Percentiles rank a stretch among this genome's conserved stretches.
Conservation (phyloP, 2,329 filamentous ascomycete genomes). For the Aspergillus fructus region DNA sequence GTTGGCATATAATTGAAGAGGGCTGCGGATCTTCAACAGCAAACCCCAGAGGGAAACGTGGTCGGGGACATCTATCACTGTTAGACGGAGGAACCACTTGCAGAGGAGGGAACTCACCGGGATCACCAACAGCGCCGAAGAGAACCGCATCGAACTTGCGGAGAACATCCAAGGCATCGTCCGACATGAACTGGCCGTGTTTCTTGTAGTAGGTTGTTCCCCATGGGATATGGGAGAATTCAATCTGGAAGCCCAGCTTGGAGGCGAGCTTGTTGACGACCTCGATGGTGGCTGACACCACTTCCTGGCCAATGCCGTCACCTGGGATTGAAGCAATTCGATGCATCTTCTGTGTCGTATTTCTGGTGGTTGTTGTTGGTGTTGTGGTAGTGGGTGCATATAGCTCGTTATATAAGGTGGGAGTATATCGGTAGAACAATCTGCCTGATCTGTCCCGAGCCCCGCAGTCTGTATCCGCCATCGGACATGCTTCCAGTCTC, state of each 20-base stretch:
- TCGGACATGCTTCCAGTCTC: no score
- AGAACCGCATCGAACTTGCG: constrained; percentile 56
- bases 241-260: constrained; percentile 47
- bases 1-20: constrained; percentile 59
- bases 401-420: no score
- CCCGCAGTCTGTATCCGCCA: neutral
- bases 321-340: constrained; percentile 59
- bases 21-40: constrained; percentile 55
- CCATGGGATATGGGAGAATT: constrained; percentile 50
- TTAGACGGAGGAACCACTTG: neutral
- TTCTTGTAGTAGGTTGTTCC: constrained; percentile 45
- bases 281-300: constrained; percentile 57
- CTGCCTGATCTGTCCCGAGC: constrained; percentile 5
- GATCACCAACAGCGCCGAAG: constrained; percentile 61
- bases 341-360: neutral
- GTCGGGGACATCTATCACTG: constrained; percentile 51
- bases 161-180: constrained; percentile 51
- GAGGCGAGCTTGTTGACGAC: constrained; percentile 48
- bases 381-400: no score
- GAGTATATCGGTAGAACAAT: neutral
- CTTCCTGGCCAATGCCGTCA: constrained; percentile 64
- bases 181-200: constrained; percentile 54
- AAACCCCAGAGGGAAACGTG: constrained; percentile 59
- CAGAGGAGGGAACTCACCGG: constrained; percentile 37
- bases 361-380: no score